Base-by-base conservation (phyloP, 495 filamentous ascomycete species). In the Penicillium coffeae region DNA sequence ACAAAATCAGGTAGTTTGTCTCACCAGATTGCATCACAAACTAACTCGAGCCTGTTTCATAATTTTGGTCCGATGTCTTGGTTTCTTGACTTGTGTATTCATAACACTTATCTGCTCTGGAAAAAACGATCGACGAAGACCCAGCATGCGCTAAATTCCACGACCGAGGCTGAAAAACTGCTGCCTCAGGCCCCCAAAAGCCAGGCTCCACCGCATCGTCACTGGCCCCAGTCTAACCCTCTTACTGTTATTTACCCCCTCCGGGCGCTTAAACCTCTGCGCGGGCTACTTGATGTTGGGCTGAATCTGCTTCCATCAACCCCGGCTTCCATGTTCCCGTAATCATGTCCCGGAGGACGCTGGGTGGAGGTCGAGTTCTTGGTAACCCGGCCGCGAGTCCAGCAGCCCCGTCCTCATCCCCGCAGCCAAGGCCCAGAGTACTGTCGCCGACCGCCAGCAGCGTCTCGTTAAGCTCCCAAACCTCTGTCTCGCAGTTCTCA, bases 281-380 rank as follows among this genome's bases (percentile, higher is more conserved):
- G 47, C 48, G 52, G 47, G 41, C 58, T 59, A 55, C 52, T 38
- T 19, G 37, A 55, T 54, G 53, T 38, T 48, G 53, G 38, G 49
- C 43, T 50, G 47, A 58, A 47, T 42, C 40, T 42, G 41, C 47
- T 55, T 37, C 47, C 47, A 37, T 45, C 38, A 46, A 48, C 50
- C 51, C 51, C 47, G 39, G 25, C 55, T 61, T 69, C 68, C 70
- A 73, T 73, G 70, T 60, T 60, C 55, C 55, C 56, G 56, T 73
- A 66, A 75, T 60, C 60, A 93, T 92, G 88, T 85, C 88, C 60
- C 75, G 81, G 68, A 83, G 88, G 70, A 89, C 84, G 74, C 82
- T 95, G 58, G 90, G 90, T 58, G 88, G 90, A 68, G 90, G 90
- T 60, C 81, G 90, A 72, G 82, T 96, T 57, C 73, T 96, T 55